Evolutionary conservation across 257 asterid species (phyloP).

Genomic region (Jaltomata sinuosa): DNA sequence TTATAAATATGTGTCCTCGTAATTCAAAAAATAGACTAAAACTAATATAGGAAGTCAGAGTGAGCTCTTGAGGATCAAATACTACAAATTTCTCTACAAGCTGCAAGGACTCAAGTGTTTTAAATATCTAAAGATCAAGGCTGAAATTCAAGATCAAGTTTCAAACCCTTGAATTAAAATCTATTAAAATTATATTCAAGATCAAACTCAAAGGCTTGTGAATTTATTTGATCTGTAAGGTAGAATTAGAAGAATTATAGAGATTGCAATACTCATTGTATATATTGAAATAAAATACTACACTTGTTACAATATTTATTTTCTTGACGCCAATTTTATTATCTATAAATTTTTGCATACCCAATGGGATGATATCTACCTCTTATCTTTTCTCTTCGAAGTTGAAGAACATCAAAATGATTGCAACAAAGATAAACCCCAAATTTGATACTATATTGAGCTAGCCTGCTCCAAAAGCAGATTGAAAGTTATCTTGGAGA

Average conservation of each 20-base stretch:
- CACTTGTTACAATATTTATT: too few species aligned
- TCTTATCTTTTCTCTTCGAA: neutral
- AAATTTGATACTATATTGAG: neutral
- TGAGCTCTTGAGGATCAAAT: neutral
- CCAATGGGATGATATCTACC: neutral
- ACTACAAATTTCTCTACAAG: neutral
- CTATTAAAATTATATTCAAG: neutral
- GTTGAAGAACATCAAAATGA: neutral
- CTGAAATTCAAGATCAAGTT: too few species aligned
- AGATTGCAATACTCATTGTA: too few species aligned
- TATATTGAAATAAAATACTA: too few species aligned
- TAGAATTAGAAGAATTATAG: too few species aligned
- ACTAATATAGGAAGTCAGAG: neutral
- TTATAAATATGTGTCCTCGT: too few species aligned
- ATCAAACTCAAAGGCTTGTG: too few species aligned
- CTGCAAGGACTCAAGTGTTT: too few species aligned
- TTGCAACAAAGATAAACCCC: neutral
- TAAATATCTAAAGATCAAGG: too few species aligned
- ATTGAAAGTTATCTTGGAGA: neutral
- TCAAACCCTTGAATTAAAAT: too few species aligned
- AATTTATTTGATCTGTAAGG: too few species aligned
- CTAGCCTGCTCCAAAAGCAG: neutral
- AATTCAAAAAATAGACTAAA: too few species aligned
- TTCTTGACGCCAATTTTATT: neutral
- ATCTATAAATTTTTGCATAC: neutral